phyloP scores from a whole-genome alignment of 257 asterid species.

The Nyctanthes arbortristis region DNA sequence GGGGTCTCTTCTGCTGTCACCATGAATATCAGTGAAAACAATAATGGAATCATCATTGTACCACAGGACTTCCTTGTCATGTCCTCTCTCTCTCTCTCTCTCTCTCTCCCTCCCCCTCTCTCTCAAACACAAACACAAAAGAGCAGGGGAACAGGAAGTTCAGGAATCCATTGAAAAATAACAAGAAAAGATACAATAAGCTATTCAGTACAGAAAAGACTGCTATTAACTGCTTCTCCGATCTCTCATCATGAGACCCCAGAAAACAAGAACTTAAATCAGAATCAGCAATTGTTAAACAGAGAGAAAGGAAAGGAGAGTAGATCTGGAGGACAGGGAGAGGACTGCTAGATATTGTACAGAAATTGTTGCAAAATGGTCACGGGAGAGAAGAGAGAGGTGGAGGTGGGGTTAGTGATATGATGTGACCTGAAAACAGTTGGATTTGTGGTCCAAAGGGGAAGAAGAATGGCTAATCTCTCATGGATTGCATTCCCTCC shows the following conservation, averaged over 20 bases:
- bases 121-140: not conserved
- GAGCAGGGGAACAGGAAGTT: not conserved
- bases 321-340: constrained; percentile 31
- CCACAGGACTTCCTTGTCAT: constrained; percentile 24
- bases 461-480: not conserved
- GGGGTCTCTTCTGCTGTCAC: constrained; percentile 30
- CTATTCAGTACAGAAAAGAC: not conserved
- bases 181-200: not conserved
- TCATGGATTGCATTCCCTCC: not conserved
- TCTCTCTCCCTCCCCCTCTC: not conserved
- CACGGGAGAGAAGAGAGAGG: constrained; percentile 26
- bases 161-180: constrained; percentile 33
- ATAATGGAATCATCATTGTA: constrained; percentile 17
- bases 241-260: not conserved
- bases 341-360: constrained; percentile 27
- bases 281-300: too few species aligned
- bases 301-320: not conserved
- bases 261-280: not conserved
- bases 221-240: not conserved
- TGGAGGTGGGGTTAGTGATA: not conserved
- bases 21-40: not conserved
- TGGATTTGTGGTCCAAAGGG: not conserved
- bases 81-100: too few species aligned
- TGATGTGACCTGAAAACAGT: not conserved
- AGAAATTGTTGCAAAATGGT: constrained; percentile 29